Evolutionary conservation across 2,329 filamentous ascomycete species (phyloP), one percentile per base, ranked within the genome.

Genomic region (Drechslerella coelobrocha): DNA sequence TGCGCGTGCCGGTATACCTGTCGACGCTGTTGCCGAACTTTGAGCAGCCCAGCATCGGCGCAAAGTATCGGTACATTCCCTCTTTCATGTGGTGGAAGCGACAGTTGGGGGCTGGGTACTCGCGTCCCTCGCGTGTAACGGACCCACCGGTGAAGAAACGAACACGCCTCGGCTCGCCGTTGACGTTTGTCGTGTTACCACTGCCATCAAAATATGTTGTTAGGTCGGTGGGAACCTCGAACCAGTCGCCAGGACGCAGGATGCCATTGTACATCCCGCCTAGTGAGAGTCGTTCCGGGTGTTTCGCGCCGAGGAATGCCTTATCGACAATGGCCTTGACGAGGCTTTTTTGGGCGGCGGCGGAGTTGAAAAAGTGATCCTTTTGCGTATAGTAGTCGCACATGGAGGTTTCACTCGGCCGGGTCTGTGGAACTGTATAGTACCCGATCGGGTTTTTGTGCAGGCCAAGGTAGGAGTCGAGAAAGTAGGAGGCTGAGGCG

Each of bases 131-230:
- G 12, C 53, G 31, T 1, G 19, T 48, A 21, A 37, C 57, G 1
- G 7, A 48, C 14, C 41, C 8, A 12, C 27, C 27, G n/a, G 47
- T 39, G 45, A 60, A 52, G 26, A 63, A 60, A 47, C 5, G 2
- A 12, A 51, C 47, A 17, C 47, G 47, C 7, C 19, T 50, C 7
- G 45, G 7, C n/a, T 7, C 27, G 47, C 47, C 47, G 24, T 54
- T 54, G 10, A 63, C 59, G n/a, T 45, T 43, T 12, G 52, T 71
- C 2, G 53, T 59, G 31, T 71, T 71, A 29, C 17, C 17, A 48
- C 59, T 63, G 3, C 66, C 66, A 27, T 71, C 66, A 48, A 71
- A 71, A 21, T 71, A 71, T 41, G 47, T 62, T 14, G 21, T 63
- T 6, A 71, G 53, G 24, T 71, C 53, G 27, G 52, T 26, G 0